Evolutionary conservation across 441 rosid species (phyloP), one percentile per base, ranked within the genome.

Genomic region (Pelargonium fulgidum): DNA sequence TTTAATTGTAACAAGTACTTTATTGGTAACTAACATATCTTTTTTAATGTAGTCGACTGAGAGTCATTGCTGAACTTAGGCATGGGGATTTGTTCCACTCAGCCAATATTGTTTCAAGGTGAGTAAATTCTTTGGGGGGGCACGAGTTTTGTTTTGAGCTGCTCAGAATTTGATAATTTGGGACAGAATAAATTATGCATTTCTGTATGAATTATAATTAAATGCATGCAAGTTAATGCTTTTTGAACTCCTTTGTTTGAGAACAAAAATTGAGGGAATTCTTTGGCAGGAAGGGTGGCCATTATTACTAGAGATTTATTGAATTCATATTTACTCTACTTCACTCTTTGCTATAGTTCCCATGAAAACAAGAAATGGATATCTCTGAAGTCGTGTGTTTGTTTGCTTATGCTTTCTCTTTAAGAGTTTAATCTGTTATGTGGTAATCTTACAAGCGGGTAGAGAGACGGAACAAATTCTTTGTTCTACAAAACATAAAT

Each of bases 81-180:
- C 99, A 90, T 75, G 97, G 89, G 68, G 99, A 92, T 82, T 77
- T 90, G 73, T 95, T 95, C 78, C 99, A 92, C 88, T 85, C 99
- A 24, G 97, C 98, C 79, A 95, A 95, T 83, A 90, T 95, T 74
- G 96, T 95, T 67, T 92, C 98, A 74, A 92, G 98, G 98, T 89
- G 72, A 70, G 80, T 36, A 36, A 36, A 36, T 36, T 7, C 41
- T 36, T 36, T 36, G 41, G 41, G 41, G 41, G 41, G 36, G 5
- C 41, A 5, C 6, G 41, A 36, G 41, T 36, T 36, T 36, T 36
- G 41, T 36, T 36, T 36, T 36, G 41, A 4, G 41, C 41, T 36
- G 41, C 41, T 36, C 41, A 36, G 41, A 36, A 36, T 36, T 36
- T 5, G 41, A 29, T 29, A 36, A 36, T 36, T 36, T 36, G 41